A percentile compares a stretch with the other conserved stretches of the same genome.
Evolutionary conservation across 1,139 yeast genomes (phyloP).

Genomic region (Scheffersomyces lignicola): DNA sequence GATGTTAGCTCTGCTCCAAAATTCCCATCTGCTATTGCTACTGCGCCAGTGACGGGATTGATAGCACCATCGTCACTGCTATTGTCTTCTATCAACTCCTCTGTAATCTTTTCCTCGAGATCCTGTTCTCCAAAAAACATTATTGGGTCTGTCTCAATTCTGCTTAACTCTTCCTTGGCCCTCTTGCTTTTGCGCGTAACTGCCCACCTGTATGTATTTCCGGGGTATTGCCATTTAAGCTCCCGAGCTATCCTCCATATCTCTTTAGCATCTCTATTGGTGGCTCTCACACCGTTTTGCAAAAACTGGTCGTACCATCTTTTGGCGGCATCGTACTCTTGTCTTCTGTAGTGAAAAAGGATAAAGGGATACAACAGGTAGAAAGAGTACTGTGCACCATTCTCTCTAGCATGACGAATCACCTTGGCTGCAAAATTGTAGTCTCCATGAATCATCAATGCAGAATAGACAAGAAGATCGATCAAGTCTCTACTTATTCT

Average conservation of each 20-base stretch:
- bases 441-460: conserved; percentile 33
- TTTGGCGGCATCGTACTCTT: conserved; percentile 31
- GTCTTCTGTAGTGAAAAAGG: conserved; percentile 32
- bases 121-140: conserved; percentile 17
- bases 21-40: conserved; percentile 11
- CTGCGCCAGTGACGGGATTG: background rate
- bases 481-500: conserved; percentile 23
- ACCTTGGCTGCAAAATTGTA: conserved; percentile 34
- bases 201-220: conserved; percentile 31
- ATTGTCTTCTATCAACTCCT: conserved; percentile 18
- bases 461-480: conserved; percentile 32
- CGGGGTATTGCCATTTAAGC: conserved; percentile 36
- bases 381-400: conserved; percentile 36
- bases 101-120: conserved; percentile 18
- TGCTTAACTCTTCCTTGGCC: conserved; percentile 20
- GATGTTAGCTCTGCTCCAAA: conserved; percentile 22
- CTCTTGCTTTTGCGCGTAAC: conserved; percentile 23
- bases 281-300: conserved; percentile 31
- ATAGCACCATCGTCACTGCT: conserved; percentile 2
- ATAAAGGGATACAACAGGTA: conserved; percentile 45
- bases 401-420: conserved; percentile 24
- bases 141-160: conserved; percentile 23
- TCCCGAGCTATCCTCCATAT: conserved; percentile 37
- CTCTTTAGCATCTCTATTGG: conserved; percentile 27
- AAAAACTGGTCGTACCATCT: conserved; percentile 41